These are phyloP conservation scores for Xylariaceae sp. DNA, from an alignment of 2,329 filamentous ascomycete species.

Conservation along the genomic window DNA sequence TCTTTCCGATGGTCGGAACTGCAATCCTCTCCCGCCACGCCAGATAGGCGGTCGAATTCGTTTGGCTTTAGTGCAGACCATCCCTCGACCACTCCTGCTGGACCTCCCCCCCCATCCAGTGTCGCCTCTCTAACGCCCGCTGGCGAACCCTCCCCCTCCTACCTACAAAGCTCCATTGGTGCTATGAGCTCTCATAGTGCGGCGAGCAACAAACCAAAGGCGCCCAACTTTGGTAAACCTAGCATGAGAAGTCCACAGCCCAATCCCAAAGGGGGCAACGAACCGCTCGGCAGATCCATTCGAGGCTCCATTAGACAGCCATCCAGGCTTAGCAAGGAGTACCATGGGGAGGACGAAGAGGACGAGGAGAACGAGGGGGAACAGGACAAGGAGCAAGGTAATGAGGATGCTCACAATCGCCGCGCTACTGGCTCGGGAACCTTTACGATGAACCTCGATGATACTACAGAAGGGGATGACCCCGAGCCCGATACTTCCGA, in stretches of 20 bases:
- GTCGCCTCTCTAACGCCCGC: constrained; percentile 51
- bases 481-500: constrained; percentile 13
- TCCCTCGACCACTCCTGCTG: constrained; percentile 50
- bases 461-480: constrained; percentile 30
- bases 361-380: constrained; percentile 4
- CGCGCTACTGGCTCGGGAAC: constrained; percentile 16
- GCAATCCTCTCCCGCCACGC: constrained; percentile 43
- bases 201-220: constrained; percentile 35
- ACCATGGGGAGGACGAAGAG: constrained; percentile 32
- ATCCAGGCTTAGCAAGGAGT: constrained; percentile 47
- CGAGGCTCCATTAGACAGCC: constrained; percentile 40
- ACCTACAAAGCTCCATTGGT: constrained; percentile 49
- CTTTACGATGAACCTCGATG: constrained; percentile 21
- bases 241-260: constrained; percentile 28
- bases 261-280: constrained; percentile 36
- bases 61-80: constrained; percentile 38
- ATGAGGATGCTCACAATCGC: constrained; percentile 13
- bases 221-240: constrained; percentile 36
- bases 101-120: constrained; percentile 44
- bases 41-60: constrained; percentile 37
- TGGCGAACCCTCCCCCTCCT: constrained; percentile 51
- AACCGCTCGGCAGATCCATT: constrained; percentile 45
- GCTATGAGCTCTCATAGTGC: constrained; percentile 45
- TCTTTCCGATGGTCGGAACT: constrained; percentile 38
- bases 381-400: constrained; percentile 8